Conservation (phyloP, 495 filamentous ascomycete genomes). For the Tuber microsphaerosporum region DNA sequence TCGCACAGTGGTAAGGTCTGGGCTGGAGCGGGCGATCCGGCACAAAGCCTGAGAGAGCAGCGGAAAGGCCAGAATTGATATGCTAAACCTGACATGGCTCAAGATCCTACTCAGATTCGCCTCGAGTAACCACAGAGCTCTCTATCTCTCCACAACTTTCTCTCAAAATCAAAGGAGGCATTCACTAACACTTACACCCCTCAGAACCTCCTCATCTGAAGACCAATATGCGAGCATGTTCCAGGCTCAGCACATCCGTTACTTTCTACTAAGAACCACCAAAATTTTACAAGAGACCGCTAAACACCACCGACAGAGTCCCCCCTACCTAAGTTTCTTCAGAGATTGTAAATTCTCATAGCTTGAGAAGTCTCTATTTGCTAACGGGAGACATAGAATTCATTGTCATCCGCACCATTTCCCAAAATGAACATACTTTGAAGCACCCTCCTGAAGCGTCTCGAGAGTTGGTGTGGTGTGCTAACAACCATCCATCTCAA, state of each 20-base stretch:
- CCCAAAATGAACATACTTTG: no score
- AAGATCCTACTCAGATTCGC: background rate
- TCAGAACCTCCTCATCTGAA: background rate
- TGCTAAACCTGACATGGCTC: background rate
- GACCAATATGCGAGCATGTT: background rate
- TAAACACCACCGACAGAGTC: no score
- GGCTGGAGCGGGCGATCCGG: background rate
- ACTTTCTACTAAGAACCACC: no score
- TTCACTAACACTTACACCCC: background rate
- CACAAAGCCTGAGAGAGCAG: background rate
- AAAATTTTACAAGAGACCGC: no score
- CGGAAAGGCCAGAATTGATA: background rate
- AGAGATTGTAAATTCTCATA: no score
- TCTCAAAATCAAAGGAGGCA: background rate
- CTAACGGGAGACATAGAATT: no score
- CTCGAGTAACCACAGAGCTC: background rate
- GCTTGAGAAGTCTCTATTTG: no score
- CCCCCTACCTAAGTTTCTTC: no score
- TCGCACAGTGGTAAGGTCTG: background rate
- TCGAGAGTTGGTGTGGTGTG: no score
- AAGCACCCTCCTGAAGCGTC: no score
- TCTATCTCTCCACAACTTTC: background rate
- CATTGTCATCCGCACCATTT: no score
- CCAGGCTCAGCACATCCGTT: background rate
- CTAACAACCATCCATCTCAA: no score